Evolutionary conservation across 2,329 filamentous ascomycete species (phyloP), one percentile per base, ranked within the genome.

Genomic region (Penicillium thymicola): DNA sequence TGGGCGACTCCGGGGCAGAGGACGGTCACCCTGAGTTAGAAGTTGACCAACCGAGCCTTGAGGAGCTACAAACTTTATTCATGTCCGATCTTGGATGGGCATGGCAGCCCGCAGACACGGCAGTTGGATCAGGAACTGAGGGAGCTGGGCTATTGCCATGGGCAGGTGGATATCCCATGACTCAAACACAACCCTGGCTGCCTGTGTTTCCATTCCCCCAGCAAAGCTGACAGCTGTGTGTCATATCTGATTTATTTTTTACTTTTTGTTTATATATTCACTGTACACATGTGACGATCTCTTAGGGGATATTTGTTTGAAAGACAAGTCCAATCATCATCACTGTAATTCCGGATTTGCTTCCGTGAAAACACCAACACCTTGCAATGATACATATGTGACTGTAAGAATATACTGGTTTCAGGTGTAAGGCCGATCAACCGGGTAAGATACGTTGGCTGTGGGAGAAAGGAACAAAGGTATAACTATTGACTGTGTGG

Each of bases 41-140:
- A 7, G 32, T 51, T 9, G 52, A 48, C 2, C 60, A 64, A 10
- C 42, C 57, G 2, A 63, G 56, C 27, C 59, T 64, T 16, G 62
- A 63, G 18, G 62, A 65, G 30, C 51, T 65, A 4, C 62, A 65
- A 44, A 61, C 49, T 2, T 36, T 65, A 10, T 65, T 65, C 51
- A 65, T 64, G 63, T 65, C 62, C 5, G 63, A 65, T 47, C 42
- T 65, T n/a, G 63, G 62, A 13, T 65, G 63, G 63, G 58, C 61
- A 10, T 65, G 63, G 63, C 63, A 65, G 27, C 63, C 63, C 1
- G 62, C 60, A 21, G 63, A 65, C 18, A 65, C 63, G 16, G 63
- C 62, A 13, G 63, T 64, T 25, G 63, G 62, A 10, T 64, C 62
- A 2, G 63, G 63, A 2, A 65, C 64, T 8, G 63, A 64, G 25